Evolutionary conservation across 352 stramenopile genomes (phyloP).

Genomic region (Phytophthora fragariaefolia): DNA sequence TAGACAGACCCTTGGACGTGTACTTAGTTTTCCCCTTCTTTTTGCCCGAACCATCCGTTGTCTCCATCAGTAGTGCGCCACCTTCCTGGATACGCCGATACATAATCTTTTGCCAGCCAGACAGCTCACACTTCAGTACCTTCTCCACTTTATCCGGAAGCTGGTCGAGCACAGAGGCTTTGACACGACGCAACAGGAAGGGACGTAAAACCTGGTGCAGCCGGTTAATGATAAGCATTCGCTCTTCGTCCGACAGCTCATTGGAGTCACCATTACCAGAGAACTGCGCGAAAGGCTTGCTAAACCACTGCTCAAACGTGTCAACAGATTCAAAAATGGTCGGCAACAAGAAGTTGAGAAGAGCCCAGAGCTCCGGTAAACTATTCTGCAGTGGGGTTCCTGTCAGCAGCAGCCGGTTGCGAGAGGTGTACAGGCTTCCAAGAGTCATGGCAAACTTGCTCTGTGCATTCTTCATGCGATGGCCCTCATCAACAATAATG

Average conservation of each 20-base stretch:
- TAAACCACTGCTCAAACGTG: slow-evolving; percentile 93
- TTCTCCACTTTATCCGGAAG: slow-evolving; percentile 89
- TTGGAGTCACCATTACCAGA: slow-evolving; percentile 80
- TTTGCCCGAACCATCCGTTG: slow-evolving; percentile 61
- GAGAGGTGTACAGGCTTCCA: slow-evolving; percentile 81
- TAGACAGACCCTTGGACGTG: slow-evolving; percentile 85
- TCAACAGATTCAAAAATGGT: slow-evolving; percentile 92
- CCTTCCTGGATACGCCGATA: slow-evolving; percentile 90
- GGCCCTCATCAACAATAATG: slow-evolving; percentile 95
- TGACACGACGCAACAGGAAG: slow-evolving; percentile 86
- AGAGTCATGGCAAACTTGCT: slow-evolving; percentile 92
- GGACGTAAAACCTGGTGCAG: slow-evolving; percentile 87
- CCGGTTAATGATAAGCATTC: slow-evolving; percentile 91
- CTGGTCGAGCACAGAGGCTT: slow-evolving; percentile 87
- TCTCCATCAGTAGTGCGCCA: slow-evolving; percentile 84
- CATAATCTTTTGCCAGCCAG: slow-evolving; percentile 89
- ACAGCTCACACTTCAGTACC: slow-evolving; percentile 88
- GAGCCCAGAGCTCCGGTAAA: slow-evolving; percentile 92
- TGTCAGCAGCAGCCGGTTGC: slow-evolving; percentile 96
- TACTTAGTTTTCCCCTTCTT: slow-evolving; percentile 85
- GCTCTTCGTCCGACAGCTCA: slow-evolving; percentile 87
- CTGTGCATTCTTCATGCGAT: slow-evolving; percentile 93
- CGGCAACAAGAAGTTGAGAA: slow-evolving; percentile 93
- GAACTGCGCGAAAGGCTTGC: slow-evolving; percentile 87
- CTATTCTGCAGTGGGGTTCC: slow-evolving; percentile 99